Base-by-base conservation (phyloP, 805 yeast genomes). In the Candida namnaoensis region DNA sequence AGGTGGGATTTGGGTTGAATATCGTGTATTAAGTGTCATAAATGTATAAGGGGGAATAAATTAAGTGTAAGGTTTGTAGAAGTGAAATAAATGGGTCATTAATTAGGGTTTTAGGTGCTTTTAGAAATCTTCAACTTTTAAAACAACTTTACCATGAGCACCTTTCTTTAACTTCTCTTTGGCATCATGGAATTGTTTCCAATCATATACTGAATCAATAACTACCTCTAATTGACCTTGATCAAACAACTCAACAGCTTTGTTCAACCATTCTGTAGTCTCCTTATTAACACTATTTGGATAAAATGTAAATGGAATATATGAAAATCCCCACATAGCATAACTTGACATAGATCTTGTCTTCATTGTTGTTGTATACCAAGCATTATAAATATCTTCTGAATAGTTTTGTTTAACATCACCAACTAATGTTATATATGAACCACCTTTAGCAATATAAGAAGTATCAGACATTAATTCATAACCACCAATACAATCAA, bases 401-500 rank as follows among this genome's bases (percentile, higher is more conserved):
- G 50, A 49, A 46, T 70, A 74, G 35, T 69, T 54, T 36, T 62
- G 60, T 41, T 69, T 69, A 32, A 59, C 54, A 49, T 82, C 88
- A 13, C 95, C 95, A 11, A 71, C 77, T 27, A 82, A 69, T 6
- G 85, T 73, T 8, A 74, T 60, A 51, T 73, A 84, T 34, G 68
- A 62, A 14, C 80, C 75, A 5, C 76, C 74, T 34, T 72, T 63
- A 4, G 41, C 44, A 9, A 51, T 40, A 12, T 30, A 12, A 12
- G 13, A 30, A 12, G n/a, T 13, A 30, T 12, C 11, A 7, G 60
- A 45, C 26, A 78, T 56, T 5, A 82, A 68, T 30, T 74, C 76
- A 38, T 68, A 66, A 36, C 84, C 84, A 35, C 96, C 93, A 39
- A 78, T 72, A 46, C 80, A 72, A 61, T 88, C 95, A 11, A 82